Evolutionary conservation across 306 rosid genomes (phyloP), one percentile per base, ranked within the genome.

Genomic region (Cucurbita maxima): DNA sequence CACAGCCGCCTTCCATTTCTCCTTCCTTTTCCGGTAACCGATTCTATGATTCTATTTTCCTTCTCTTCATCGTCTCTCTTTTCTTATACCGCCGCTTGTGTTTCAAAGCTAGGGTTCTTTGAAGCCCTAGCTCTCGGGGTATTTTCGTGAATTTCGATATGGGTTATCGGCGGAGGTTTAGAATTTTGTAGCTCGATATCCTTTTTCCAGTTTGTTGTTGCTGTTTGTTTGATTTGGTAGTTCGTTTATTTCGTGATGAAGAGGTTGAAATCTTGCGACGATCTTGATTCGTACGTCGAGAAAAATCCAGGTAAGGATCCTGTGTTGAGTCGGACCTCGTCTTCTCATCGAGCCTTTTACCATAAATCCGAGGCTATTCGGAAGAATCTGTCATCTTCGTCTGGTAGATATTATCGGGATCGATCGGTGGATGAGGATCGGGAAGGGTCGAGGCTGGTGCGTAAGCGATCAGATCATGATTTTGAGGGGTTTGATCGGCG

Each of bases 251-350:
- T 71, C 60, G 61, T 53, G 52, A 92, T 92, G 98, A 92, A 90
- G 96, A 88, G 96, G 81, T 79, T 88, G 89, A 82, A 92, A 81
- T 90, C 98, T 40, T 90, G 89, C 75, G 98, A 93, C 41, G 96
- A 88, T 83, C 92, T 90, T 61, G 94, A 90, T 78, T 82, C 97
- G 3, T 84, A 75, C 64, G 86, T 88, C 4, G 92, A 86, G 76
- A 90, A 81, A 77, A 79, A 57, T 18, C 75, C 78, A n/a, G 77
- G 40, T 1, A 76, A 77, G 54, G 77, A 38, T n/a, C 67, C 83
- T 20, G 79, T 78, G 66, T 84, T 83, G 64, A 89, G 79, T 64
- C 84, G 93, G 68, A 81, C 92, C 3, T 86, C 92, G 8, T 88
- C 95, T 8, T 81, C 89, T 6, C 94, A 93, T 73, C 79, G 96